A percentile compares a stretch with the other conserved stretches of the same genome.
Evolutionary conservation across 495 filamentous ascomycete species (phyloP).

Genomic region (Penicillium verhagenii): DNA sequence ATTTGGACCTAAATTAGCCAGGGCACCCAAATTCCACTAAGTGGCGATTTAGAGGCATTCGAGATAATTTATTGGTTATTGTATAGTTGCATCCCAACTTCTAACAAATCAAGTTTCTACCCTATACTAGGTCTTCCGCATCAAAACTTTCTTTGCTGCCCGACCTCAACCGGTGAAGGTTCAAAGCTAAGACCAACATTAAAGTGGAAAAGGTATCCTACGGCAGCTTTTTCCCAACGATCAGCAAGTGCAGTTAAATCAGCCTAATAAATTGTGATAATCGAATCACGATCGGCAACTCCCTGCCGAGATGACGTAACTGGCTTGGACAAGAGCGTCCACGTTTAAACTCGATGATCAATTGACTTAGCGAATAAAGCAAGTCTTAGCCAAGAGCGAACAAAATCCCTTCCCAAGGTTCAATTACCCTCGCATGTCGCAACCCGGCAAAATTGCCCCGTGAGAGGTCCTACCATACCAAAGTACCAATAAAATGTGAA

Average conservation of each 20-base stretch:
- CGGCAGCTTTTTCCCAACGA: not conserved
- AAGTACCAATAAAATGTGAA: not conserved
- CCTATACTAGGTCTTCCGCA: too few relatives aligned
- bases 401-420: not conserved
- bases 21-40: too few relatives aligned
- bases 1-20: not conserved
- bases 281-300: slow-evolving; percentile 26
- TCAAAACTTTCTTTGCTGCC: not conserved
- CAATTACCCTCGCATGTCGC: not conserved
- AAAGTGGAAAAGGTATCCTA: not conserved
- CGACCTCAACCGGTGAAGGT: not conserved
- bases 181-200: too few relatives aligned
- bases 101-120: not conserved
- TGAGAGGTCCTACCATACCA: not conserved
- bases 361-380: not conserved
- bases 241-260: too few relatives aligned
- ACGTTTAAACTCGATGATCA: not conserved
- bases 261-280: too few relatives aligned
- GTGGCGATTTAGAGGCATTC: not conserved
- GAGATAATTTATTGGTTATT: not conserved
- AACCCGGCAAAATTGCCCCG: not conserved
- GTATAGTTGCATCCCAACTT: not conserved
- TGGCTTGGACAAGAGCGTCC: not conserved
- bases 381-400: not conserved
- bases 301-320: slow-evolving; percentile 28